Evolutionary conservation across 2,329 filamentous ascomycete genomes (phyloP).

Genomic region (Colletotrichum sidae): DNA sequence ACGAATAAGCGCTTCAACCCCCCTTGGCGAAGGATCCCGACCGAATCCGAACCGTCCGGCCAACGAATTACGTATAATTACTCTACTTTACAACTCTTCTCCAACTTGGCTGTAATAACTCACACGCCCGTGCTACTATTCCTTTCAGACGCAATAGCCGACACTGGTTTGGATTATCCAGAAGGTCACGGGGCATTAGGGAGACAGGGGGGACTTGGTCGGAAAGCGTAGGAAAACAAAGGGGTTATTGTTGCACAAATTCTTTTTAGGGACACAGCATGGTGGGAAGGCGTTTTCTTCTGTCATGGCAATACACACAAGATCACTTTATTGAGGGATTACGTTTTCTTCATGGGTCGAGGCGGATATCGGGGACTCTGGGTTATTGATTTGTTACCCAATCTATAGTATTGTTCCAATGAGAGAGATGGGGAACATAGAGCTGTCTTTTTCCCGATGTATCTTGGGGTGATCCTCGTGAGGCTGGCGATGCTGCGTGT

Average conservation of each 20-base stretch:
- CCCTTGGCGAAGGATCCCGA: conserved; percentile 18
- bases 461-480: no score
- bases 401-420: no score
- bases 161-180: conserved; percentile 27
- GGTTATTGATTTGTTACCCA: no score
- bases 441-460: no score
- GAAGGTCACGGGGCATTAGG: conserved; percentile 3
- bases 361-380: no score
- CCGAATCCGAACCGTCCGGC: conserved; percentile 2
- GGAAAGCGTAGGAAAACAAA: not conserved
- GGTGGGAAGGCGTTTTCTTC: no score
- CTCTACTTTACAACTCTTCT: conserved; percentile 7
- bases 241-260: not conserved
- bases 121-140: not conserved
- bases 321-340: no score
- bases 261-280: no score
- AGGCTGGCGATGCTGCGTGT: no score
- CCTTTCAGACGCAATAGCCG: conserved; percentile 17
- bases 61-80: conserved; percentile 19
- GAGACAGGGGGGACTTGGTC: not conserved
- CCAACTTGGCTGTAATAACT: conserved; percentile 30
- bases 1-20: no score
- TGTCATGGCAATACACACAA: not conserved
- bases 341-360: no score
- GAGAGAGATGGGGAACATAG: no score